Base-by-base conservation (phyloP, 2,329 filamentous ascomycete genomes). In the Tolypocladium album region DNA sequence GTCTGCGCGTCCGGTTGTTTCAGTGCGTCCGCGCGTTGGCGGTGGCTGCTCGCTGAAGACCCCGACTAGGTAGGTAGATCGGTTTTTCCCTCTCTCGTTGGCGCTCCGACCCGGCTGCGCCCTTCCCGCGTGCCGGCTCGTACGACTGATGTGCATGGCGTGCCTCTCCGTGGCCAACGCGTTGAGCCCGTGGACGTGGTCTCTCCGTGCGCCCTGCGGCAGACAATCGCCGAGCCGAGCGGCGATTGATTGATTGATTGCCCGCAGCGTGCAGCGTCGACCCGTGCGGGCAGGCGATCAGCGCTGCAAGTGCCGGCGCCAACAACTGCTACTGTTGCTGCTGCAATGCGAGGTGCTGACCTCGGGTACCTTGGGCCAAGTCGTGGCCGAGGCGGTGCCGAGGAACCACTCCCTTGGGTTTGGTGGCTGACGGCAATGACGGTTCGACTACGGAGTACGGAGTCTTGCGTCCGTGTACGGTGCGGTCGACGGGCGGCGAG, bases 391-490 rank as follows among this genome's bases (percentile, higher is more conserved):
- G 45, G 22, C 4, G 12, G 45, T 13, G 22, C 22, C n/a, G 24
- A 47, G n/a, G 43, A 27, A 57, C 56, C 56, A 20, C 56, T 57
- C 56, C 40, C 39, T 57, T 57, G 39, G 50, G 57, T 61, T 59
- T 61, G 27, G 39, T 43, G 56, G 39, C 39, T 57, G 56, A 8
- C 42, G n/a, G 42, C 42, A 45, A 45, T 45, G 42, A 45, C 42
- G 43, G 15, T 47, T 15, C 43, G 43, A 47, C 43, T 47, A 47
- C 43, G 40, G 40, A 43, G 20, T 9, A 7, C 40, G 5, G n/a
- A n/a, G n/a, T n/a, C n/a, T 20, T 43, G 38, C 11, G 11, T 11
- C 4, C 11, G 34, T 9, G 36, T 47, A 24, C 43, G 43, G 3
- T 45, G 42, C n/a, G 4, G n/a, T 22, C 42, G n/a, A 22, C 7